Conservation (phyloP, 2,329 filamentous ascomycete genomes). For the Sporothrix globosa region DNA sequence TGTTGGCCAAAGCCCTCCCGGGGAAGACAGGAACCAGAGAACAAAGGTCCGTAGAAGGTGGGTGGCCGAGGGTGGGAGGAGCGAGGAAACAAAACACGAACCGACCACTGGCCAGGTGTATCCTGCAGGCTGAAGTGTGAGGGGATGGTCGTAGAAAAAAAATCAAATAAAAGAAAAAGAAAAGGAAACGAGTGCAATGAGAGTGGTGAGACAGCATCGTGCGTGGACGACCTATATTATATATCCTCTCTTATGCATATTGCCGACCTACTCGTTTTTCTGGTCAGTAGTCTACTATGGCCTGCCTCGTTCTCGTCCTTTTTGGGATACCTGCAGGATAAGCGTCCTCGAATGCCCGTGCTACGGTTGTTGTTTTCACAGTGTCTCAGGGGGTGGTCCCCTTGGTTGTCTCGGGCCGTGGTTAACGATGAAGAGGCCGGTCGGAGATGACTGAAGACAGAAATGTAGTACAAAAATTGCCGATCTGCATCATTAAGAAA, state of each 20-base stretch:
- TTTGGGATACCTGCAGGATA: constrained; percentile 21
- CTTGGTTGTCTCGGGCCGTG: constrained; percentile 14
- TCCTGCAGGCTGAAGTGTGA: not conserved
- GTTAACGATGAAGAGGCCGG: not conserved
- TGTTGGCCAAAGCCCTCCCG: constrained; percentile 10
- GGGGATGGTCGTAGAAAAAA: not conserved
- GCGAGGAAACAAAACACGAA: constrained; percentile 2
- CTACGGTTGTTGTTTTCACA: constrained; percentile 18
- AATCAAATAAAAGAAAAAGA: not conserved
- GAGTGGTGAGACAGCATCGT: constrained; percentile 17
- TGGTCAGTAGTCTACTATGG: not conserved
- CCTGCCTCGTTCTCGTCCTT: not conserved
- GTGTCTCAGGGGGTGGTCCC: constrained; percentile 5
- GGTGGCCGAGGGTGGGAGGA: not conserved
- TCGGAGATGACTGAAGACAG: not conserved
- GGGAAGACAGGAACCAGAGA: constrained; percentile 18
- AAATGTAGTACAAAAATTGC: not conserved
- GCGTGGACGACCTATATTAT: constrained; percentile 21
- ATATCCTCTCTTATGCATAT: constrained; percentile 23
- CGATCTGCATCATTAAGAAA: too few relatives aligned
- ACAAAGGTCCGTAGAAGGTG: not conserved
- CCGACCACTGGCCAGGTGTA: constrained; percentile 1
- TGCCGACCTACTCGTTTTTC: not conserved
- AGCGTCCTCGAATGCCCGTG: not conserved
- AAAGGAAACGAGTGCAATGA: not conserved